Base-by-base conservation (phyloP, 768 basidiomycete species). In the Phanerodontia chrysosporium region DNA sequence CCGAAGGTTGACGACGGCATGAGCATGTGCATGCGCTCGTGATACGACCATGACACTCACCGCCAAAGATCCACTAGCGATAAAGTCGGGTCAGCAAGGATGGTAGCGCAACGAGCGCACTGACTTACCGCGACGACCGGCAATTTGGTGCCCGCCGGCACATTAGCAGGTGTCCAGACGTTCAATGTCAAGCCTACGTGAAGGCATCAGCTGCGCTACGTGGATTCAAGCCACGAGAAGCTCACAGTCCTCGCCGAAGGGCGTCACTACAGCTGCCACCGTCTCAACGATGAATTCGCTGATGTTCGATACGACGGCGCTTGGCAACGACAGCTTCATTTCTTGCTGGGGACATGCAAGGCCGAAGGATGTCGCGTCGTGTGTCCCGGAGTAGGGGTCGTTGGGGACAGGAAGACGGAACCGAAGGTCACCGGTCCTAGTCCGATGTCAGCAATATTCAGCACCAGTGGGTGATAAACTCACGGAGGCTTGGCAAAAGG, bases 401-500 rank as follows among this genome's bases (percentile, higher is more conserved):
- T 72, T 72, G 10, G 66, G 36, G 9, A 61, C 61, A 16, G 66
- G 66, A 8, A 62, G 57, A 25, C 63, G 65, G 52, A 65, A 65
- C 25, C 66, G 66, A 5, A 67, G 62, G 57, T 65, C 58, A 13
- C 66, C 64, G 42, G 60, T 58, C 5, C 66, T 67, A 24, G 7
- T 45, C 1, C 6, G 28, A 2, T 27, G 55, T 56, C 12, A 28
- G 44, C 16, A 27, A 2, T 21, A 18, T 42, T 10, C 18, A 1
- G n/a, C 22, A n/a, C 21, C 27, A 45, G 21, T 8, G 18, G 9
- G 30, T n/a, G 48, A 32, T 28, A 29, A n/a, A 58, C 78, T 61
- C 59, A 85, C 83, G 82, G 81, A 24, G 83, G 78, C 65, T 77
- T 61, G 14, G 81, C 83, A 56, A 80, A 85, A 1, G 83, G 83